Evolutionary conservation across 2,329 filamentous ascomycete species (phyloP).

Genomic region (Didymella arachidicola): DNA sequence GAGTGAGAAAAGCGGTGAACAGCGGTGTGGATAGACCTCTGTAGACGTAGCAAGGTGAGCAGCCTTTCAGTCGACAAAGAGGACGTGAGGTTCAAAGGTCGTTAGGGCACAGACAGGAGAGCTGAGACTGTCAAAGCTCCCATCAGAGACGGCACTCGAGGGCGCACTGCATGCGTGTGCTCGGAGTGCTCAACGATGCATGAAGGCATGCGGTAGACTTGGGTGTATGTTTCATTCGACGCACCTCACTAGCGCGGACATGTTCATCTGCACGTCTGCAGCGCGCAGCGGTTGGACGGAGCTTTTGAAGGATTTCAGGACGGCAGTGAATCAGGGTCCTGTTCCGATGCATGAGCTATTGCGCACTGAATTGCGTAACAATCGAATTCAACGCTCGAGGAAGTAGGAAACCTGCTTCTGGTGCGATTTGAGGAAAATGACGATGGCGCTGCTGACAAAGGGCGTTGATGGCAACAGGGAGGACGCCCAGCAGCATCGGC

Average conservation of each 20-base stretch:
- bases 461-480: conserved; percentile 10
- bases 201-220: conserved; percentile 4
- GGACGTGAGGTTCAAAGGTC: conserved; percentile 9
- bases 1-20: conserved; percentile 16
- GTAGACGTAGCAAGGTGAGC: conserved; percentile 1
- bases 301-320: conserved; percentile 1
- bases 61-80: conserved; percentile 5
- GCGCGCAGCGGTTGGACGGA: conserved; percentile 14
- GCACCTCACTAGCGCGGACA: conserved; percentile 9
- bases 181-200: conserved; percentile 12
- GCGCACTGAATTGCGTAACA: conserved; percentile 15
- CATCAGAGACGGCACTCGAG: conserved; percentile 6
- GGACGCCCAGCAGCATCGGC: conserved; percentile 6
- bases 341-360: conserved; percentile 21
- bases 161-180: conserved; percentile 13
- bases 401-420: conserved; percentile 20
- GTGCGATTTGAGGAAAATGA: conserved; percentile 8
- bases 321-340: conserved; percentile 20
- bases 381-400: background rate
- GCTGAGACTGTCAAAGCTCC: conserved; percentile 12
- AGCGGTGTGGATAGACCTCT: conserved; percentile 16
- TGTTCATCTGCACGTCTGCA: conserved; percentile 5
- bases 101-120: conserved; percentile 2
- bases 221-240: conserved; percentile 6
- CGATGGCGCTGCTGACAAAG: conserved; percentile 15